These are phyloP conservation scores for Stephanodiscus triporus DNA, from an alignment of 108 stramenopile species.

Conservation along the genomic window DNA sequence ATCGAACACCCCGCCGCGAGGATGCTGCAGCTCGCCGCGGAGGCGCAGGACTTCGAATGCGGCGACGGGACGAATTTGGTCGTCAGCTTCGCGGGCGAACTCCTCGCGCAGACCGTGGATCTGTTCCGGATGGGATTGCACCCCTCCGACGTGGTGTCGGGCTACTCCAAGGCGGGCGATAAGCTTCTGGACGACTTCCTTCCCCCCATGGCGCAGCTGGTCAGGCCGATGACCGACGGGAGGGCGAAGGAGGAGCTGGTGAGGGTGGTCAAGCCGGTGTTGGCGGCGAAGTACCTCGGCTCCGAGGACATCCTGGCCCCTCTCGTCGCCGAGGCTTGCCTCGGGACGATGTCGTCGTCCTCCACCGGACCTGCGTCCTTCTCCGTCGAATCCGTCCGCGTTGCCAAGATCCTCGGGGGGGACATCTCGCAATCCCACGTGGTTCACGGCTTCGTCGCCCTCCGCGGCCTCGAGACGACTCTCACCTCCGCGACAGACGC, in stretches of 20 bases:
- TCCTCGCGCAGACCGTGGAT: slow-evolving; percentile 86
- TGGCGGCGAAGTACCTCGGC: slow-evolving; percentile 93
- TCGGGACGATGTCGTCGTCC: slow-evolving; percentile 75
- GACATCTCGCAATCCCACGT: slow-evolving; percentile 81
- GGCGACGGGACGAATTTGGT: slow-evolving; percentile 96
- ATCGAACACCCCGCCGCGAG: slow-evolving; percentile 99
- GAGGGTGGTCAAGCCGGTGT: slow-evolving; percentile 75
- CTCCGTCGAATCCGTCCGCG: slow-evolving; percentile 91
- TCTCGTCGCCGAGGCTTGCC: slow-evolving; percentile 92
- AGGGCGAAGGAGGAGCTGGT: slow-evolving; percentile 58
- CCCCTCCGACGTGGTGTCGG: slow-evolving; percentile 92
- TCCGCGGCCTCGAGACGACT: slow-evolving; percentile 83
- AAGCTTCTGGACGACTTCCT: slow-evolving; percentile 73
- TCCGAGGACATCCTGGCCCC: slow-evolving; percentile 84
- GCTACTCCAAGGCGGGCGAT: slow-evolving; percentile 81
- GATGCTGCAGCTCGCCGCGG: slow-evolving; percentile 90
- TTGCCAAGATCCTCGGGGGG: slow-evolving; percentile 94
- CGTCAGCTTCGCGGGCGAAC: slow-evolving; percentile 92
- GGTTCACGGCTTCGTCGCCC: slow-evolving; percentile 93
- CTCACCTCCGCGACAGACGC: slow-evolving; percentile 77
- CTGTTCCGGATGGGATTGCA: slow-evolving; percentile 94
- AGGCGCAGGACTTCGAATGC: slow-evolving; percentile 95
- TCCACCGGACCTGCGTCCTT: slow-evolving; percentile 35
- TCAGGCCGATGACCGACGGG: slow-evolving; percentile 54
- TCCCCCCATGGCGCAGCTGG: slow-evolving; percentile 60